phyloP scores from a whole-genome alignment of 2,329 filamentous ascomycete species.

The Microcyclosporella mali region DNA sequence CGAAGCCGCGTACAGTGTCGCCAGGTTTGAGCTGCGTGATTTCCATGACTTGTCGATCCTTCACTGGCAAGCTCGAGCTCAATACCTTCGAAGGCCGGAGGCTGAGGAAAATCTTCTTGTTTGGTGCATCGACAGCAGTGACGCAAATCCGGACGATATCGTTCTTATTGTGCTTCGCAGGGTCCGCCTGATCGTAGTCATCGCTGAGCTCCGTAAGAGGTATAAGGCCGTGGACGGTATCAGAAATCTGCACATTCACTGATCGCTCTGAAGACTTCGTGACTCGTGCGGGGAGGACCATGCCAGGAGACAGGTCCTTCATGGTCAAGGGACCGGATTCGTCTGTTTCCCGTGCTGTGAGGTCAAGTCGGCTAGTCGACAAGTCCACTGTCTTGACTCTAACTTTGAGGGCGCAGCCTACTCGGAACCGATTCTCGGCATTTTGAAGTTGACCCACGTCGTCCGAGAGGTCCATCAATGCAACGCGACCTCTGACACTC shows the following conservation, averaged over 20 bases:
- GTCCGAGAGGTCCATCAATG: conserved; percentile 76
- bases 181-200: conserved; percentile 75
- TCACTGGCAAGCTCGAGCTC: conserved; percentile 73
- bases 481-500: conserved; percentile 76
- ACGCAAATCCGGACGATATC: conserved; percentile 85
- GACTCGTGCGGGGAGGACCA: conserved; percentile 75
- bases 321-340: conserved; percentile 56
- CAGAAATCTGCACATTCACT: conserved; percentile 77
- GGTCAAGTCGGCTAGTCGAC: conserved; percentile 68
- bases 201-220: conserved; percentile 79
- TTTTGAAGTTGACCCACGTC: conserved; percentile 74
- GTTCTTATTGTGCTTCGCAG: conserved; percentile 69
- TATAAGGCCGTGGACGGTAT: conserved; percentile 70
- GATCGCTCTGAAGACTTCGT: conserved; percentile 81
- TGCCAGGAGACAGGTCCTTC: conserved; percentile 66
- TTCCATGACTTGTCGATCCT: conserved; percentile 71
- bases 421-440: conserved; percentile 71
- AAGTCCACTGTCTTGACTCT: conserved; percentile 69
- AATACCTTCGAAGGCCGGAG: conserved; percentile 80
- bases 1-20: conserved; percentile 80
- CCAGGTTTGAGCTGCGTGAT: conserved; percentile 67
- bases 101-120: conserved; percentile 79
- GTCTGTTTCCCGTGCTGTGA: conserved; percentile 42
- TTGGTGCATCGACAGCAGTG: conserved; percentile 69
- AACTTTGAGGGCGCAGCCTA: conserved; percentile 82